Evolutionary conservation across 768 basidiomycete species (phyloP).

Genomic region (Lentinula sp.): DNA sequence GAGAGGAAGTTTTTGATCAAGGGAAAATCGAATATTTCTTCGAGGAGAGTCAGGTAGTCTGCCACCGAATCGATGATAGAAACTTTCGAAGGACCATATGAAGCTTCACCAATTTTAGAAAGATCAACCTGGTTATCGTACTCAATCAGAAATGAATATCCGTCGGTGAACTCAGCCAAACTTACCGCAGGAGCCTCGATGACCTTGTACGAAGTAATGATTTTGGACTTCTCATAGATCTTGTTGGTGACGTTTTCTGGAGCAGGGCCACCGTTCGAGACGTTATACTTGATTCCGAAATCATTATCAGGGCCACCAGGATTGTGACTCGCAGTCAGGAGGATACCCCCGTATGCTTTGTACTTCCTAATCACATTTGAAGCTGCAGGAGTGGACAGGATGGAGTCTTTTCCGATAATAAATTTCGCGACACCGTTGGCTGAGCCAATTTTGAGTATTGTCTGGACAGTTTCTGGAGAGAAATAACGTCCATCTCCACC

Average conservation of each 20-base stretch:
- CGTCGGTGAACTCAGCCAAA: background rate
- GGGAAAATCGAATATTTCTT: conserved; percentile 91
- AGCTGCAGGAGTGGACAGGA: conserved; percentile 95
- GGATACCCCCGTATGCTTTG: conserved; percentile 94
- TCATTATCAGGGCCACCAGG: conserved; percentile 98
- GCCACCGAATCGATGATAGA: conserved; percentile 91
- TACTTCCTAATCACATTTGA: conserved; percentile 95
- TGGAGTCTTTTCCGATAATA: conserved; percentile 86
- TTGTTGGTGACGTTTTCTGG: conserved; percentile 95
- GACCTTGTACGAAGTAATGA: conserved; percentile 78
- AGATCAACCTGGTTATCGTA: conserved; percentile 62
- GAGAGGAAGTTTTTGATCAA: conserved; percentile 87
- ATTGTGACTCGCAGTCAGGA: conserved; percentile 96
- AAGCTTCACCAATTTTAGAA: conserved; percentile 70
- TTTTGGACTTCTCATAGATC: conserved; percentile 90
- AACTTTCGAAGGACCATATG: conserved; percentile 79
- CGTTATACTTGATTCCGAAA: conserved; percentile 99
- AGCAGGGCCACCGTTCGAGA: conserved; percentile 95
- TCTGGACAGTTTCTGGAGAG: conserved; percentile 80
- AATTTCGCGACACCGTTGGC: conserved; percentile 91
- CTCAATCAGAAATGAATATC: background rate
- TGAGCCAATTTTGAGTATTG: conserved; percentile 89
- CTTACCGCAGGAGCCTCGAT: conserved; percentile 72
- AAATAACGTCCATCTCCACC: conserved; percentile 97
- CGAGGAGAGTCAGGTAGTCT: conserved; percentile 80